phyloP scores from a whole-genome alignment of 768 basidiomycete species.

The Arthromyces matolae region DNA sequence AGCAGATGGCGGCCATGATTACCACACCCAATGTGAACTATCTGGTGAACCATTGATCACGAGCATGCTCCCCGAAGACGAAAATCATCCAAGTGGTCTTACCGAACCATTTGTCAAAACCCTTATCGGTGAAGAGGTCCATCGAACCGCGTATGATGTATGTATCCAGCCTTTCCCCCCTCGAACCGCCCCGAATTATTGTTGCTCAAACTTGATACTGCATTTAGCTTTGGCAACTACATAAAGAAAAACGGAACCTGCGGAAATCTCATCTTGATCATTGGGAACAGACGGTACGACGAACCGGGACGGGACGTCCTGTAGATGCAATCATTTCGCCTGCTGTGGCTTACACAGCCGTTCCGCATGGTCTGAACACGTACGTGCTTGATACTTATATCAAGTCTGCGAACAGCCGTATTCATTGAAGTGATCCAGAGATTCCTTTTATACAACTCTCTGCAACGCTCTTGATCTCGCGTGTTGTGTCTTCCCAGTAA shows the following conservation, averaged over 20 bases:
- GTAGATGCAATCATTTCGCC: conserved; percentile 75
- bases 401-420: no score
- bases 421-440: conserved; percentile 28
- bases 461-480: conserved; percentile 68
- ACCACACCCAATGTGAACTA: conserved; percentile 34
- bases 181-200: no score
- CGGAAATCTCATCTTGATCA: conserved; percentile 56
- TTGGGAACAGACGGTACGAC: conserved; percentile 50
- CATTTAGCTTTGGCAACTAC: conserved; percentile 61
- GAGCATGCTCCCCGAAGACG: conserved; percentile 43
- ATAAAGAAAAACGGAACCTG: conserved; percentile 45
- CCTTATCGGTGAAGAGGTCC: conserved; percentile 41
- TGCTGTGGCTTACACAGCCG: conserved; percentile 53
- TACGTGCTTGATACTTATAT: conserved; percentile 17
- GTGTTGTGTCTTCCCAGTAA: conserved; percentile 59
- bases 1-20: conserved; percentile 52
- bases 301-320: conserved; percentile 65
- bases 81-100: conserved; percentile 22
- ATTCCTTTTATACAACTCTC: conserved; percentile 55
- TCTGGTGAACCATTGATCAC: conserved; percentile 55
- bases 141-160: conserved; percentile 42
- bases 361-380: conserved; percentile 59
- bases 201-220: conserved; percentile 7
- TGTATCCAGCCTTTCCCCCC: conserved; percentile 1
- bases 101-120: conserved; percentile 41